phyloP scores from a whole-genome alignment of 2,329 filamentous ascomycete species.

The Xylariaceae sp. region DNA sequence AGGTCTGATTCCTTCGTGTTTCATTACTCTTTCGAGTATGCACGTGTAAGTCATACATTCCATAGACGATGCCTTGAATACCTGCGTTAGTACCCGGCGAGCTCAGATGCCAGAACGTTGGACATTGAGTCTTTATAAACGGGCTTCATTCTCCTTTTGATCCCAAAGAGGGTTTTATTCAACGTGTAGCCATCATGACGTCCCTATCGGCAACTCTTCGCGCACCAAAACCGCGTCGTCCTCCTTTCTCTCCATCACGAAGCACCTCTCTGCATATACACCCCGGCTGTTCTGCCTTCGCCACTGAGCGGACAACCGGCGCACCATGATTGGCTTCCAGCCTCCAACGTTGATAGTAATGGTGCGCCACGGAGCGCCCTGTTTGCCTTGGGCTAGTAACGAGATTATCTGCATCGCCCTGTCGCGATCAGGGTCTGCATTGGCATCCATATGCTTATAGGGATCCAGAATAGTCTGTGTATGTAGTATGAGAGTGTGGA shows the following conservation, averaged over 20 bases:
- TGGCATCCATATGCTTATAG: constrained; percentile 19
- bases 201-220: constrained; percentile 22
- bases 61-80: too few species aligned
- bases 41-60: too few species aligned
- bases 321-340: constrained; percentile 44
- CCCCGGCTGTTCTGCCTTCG: constrained; percentile 39
- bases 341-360: constrained; percentile 48
- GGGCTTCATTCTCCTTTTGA: too few species aligned
- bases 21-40: too few species aligned
- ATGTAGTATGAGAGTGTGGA: constrained; percentile 42
- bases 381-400: constrained; percentile 33
- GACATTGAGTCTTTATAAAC: too few species aligned
- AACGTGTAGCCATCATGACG: not conserved
- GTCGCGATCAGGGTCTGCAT: constrained; percentile 38
- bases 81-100: too few species aligned
- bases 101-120: not conserved
- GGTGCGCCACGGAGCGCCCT: constrained; percentile 34
- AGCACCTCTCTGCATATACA: constrained; percentile 46
- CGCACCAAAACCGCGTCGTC: constrained; percentile 20
- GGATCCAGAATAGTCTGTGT: constrained; percentile 41
- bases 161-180: too few species aligned
- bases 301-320: constrained; percentile 42
- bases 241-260: constrained; percentile 36
- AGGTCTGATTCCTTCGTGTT: too few species aligned
- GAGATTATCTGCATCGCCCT: constrained; percentile 35